Evolutionary conservation across 805 yeast genomes (phyloP).

Genomic region (Kodamaea laetipori): DNA sequence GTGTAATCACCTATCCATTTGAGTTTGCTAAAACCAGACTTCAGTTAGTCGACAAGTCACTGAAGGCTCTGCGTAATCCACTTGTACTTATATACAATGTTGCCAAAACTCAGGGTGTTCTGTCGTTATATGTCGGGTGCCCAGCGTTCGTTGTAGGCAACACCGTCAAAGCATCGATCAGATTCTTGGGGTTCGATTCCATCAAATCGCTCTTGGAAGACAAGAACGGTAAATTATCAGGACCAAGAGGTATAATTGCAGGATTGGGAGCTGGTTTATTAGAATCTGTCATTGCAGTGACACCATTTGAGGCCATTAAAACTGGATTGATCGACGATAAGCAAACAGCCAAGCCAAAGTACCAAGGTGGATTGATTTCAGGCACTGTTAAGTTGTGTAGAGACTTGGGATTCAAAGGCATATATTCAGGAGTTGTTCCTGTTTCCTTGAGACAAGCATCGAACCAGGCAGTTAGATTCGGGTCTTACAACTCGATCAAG

Average conservation of each 20-base stretch:
- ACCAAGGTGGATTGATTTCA: conserved; percentile 60
- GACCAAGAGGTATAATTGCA: conserved; percentile 89
- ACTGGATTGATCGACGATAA: conserved; percentile 95
- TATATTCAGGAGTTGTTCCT: conserved; percentile 88
- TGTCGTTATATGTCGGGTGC: conserved; percentile 88
- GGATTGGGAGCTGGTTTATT: conserved; percentile 97
- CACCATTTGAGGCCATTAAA: conserved; percentile 96
- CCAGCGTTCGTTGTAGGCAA: conserved; percentile 96
- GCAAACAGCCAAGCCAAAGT: conserved; percentile 73
- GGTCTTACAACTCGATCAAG: conserved; percentile 89
- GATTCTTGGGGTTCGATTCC: conserved; percentile 90
- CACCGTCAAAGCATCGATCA: conserved; percentile 93
- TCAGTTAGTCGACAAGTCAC: conserved; percentile 71
- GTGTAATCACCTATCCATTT: conserved; percentile 89
- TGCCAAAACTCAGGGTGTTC: conserved; percentile 75
- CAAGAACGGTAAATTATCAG: conserved; percentile 82
- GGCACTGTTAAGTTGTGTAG: conserved; percentile 67
- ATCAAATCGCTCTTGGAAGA: conserved; percentile 79
- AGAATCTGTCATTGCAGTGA: conserved; percentile 90
- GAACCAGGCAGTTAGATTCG: conserved; percentile 91
- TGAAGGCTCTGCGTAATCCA: conserved; percentile 78
- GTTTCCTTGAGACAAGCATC: conserved; percentile 96
- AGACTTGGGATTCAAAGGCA: conserved; percentile 81
- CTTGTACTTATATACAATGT: conserved; percentile 73
- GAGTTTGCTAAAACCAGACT: conserved; percentile 95